These are phyloP conservation scores for Sporisorium graminicola DNA, from an alignment of 1,284 basidiomycete genomes.

Conservation along the genomic window DNA sequence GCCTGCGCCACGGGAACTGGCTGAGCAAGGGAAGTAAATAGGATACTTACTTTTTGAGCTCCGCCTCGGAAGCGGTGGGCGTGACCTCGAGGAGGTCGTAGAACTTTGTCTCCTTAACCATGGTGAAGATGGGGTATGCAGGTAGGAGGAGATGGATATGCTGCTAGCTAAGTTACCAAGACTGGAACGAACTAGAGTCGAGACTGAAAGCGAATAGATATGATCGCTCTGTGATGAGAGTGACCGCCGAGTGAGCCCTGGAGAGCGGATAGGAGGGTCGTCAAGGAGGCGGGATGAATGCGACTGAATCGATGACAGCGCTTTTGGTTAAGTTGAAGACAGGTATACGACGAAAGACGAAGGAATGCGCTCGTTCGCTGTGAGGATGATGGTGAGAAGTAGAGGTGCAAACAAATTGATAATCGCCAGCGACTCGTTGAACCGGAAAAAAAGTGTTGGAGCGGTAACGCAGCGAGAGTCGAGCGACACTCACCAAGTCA, in stretches of 20 bases:
- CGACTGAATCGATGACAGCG: slow-evolving; percentile 12
- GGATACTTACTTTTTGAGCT: slow-evolving; percentile 67
- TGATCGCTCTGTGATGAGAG: slow-evolving; percentile 1
- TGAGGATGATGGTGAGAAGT: slow-evolving; percentile 14
- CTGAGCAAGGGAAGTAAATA: neutral
- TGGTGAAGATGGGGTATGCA: slow-evolving; percentile 20
- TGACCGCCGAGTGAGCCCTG: neutral
- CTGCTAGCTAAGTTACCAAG: neutral
- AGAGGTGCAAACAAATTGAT: neutral
- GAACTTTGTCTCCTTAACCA: slow-evolving; percentile 63
- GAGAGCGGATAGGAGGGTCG: slow-evolving; percentile 4
- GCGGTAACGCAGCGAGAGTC: slow-evolving; percentile 14
- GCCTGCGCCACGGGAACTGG: neutral
- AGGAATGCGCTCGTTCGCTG: slow-evolving; percentile 4
- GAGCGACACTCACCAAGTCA: slow-evolving; percentile 30
- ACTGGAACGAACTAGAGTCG: too few species aligned
- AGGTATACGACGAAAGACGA: slow-evolving; percentile 2
- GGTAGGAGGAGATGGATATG: neutral
- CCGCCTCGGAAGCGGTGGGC: slow-evolving; percentile 57
- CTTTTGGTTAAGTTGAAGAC: neutral
- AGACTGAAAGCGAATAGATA: slow-evolving; percentile 1
- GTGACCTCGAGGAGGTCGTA: slow-evolving; percentile 68
- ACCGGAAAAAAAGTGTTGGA: neutral
- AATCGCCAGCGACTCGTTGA: slow-evolving; percentile 5
- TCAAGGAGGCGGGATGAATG: neutral